Base-by-base conservation (phyloP, 2,329 filamentous ascomycete genomes). In the Corynespora cassiicola region DNA sequence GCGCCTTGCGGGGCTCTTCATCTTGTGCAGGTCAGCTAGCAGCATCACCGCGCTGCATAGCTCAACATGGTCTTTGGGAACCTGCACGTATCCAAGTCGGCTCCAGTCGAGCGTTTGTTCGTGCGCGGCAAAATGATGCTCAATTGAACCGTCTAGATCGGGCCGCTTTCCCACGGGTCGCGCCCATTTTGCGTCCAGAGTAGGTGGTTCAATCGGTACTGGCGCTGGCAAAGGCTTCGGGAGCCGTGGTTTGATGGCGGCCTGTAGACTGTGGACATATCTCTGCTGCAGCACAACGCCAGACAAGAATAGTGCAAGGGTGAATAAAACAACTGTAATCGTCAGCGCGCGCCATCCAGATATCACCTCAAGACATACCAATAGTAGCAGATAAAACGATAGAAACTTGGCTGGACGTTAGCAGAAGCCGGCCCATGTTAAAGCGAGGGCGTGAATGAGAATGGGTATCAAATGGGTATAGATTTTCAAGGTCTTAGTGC, bases 241-340 rank as follows among this genome's bases (percentile, higher is more conserved):
- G 35, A 59, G 74, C 66, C 47, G 76, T 33, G 76, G 78, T 52
- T 78, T 79, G 56, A 96, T 85, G 12, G 87, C 87, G 39, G 77
- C 75, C 56, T 92, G 87, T 20, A 96, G 78, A 54, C 86, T 85
- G 47, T 80, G 81, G 4, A 96, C 81, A 1, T 90, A 94, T 56
- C 89, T 83, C 68, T 96, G 91, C 61, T 96, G 91, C 36, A 96
- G 79, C 3, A 85, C 80, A 66, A 95, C 96, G 58, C 91, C 91
- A 34, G 88, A 90, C 20, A 96, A 76, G 67, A 96, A 96, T 17
- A 96, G 82, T 4, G 90, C 81, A 23, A 85, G 68, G 3, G 90
- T 95, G 69, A 89, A 96, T 17, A 88, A 65, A 48, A 88, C 73
- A 42, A 96, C 87, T 70, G 45, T 6, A 7, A 23, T 4, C 30